Evolutionary conservation across 179 eudicot species (phyloP).

Genomic region (Silene vulgaris): DNA sequence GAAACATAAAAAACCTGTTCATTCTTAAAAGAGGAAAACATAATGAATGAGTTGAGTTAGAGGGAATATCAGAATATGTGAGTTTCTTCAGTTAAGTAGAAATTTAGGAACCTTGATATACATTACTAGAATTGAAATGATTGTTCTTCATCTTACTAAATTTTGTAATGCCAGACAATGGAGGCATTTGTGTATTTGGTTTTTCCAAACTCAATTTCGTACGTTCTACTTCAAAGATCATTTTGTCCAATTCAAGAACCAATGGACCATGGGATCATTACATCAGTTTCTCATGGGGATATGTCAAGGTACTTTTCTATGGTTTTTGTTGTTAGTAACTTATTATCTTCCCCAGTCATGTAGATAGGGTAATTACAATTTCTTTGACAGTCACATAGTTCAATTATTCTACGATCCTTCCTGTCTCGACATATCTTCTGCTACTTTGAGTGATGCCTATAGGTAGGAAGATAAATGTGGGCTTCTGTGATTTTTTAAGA

Average conservation of each 20-base stretch:
- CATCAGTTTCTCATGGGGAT: slow-evolving; percentile 79
- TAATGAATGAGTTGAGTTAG: background rate
- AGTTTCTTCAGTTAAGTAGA: background rate
- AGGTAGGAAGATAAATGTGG: too few species aligned
- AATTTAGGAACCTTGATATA: background rate
- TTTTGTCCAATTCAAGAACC: slow-evolving; percentile 38
- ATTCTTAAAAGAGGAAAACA: background rate
- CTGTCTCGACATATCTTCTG: too few species aligned
- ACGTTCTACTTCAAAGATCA: slow-evolving; percentile 56
- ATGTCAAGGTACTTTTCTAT: slow-evolving; percentile 62
- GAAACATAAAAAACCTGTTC: too few species aligned
- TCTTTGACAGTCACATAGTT: background rate
- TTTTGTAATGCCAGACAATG: slow-evolving; percentile 53
- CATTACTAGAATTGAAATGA: background rate
- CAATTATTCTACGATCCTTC: too few species aligned
- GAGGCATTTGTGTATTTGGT: slow-evolving; percentile 76
- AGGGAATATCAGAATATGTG: too few species aligned
- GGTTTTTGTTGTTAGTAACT: background rate
- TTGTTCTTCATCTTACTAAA: background rate
- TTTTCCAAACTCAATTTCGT: slow-evolving; percentile 56
- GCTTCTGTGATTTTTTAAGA: too few species aligned
- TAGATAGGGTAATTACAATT: background rate
- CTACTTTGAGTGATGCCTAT: too few species aligned
- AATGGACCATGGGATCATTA: slow-evolving; percentile 60
- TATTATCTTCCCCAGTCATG: too few species aligned